phyloP scores from a whole-genome alignment of 352 stramenopile species.

The Thalassiosira hispida region DNA sequence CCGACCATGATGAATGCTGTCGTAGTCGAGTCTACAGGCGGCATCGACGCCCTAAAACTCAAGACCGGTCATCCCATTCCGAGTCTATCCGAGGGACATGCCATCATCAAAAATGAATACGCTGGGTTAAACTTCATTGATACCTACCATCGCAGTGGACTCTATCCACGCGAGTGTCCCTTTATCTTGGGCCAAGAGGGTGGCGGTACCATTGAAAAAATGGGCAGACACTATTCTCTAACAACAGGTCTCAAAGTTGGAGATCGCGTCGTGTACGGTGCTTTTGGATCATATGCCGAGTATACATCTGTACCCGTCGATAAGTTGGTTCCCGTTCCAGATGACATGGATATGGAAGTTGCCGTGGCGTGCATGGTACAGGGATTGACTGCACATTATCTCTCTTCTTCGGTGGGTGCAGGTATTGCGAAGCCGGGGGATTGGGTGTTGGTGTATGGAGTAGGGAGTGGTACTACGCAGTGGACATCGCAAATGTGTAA shows the following conservation, averaged over 20 bases:
- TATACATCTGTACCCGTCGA: constrained; percentile 65
- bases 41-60: constrained; percentile 47
- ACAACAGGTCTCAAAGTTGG: constrained; percentile 54
- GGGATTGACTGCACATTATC: constrained; percentile 83
- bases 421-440: constrained; percentile 67
- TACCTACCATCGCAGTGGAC: constrained; percentile 67
- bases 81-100: constrained; percentile 28
- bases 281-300: constrained; percentile 74
- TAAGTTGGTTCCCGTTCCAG: constrained; percentile 67
- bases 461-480: constrained; percentile 77
- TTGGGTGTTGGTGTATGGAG: constrained; percentile 75
- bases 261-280: constrained; percentile 69
- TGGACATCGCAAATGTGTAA: constrained; percentile 79
- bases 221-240: constrained; percentile 19
- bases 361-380: constrained; percentile 75
- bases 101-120: constrained; percentile 72
- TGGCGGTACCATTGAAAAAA: constrained; percentile 50
- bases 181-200: constrained; percentile 70
- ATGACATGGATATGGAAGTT: constrained; percentile 58
- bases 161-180: constrained; percentile 59
- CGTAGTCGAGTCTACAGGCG: constrained; percentile 27
- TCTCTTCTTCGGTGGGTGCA: constrained; percentile 64
- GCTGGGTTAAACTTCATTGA: constrained; percentile 80
- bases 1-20: constrained; percentile 32
- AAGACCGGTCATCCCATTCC: constrained; percentile 50